Percentiles rank a stretch among this genome's conserved stretches.
Conservation (phyloP, 257 asterid genomes). For the Anisodus acutangulus region DNA sequence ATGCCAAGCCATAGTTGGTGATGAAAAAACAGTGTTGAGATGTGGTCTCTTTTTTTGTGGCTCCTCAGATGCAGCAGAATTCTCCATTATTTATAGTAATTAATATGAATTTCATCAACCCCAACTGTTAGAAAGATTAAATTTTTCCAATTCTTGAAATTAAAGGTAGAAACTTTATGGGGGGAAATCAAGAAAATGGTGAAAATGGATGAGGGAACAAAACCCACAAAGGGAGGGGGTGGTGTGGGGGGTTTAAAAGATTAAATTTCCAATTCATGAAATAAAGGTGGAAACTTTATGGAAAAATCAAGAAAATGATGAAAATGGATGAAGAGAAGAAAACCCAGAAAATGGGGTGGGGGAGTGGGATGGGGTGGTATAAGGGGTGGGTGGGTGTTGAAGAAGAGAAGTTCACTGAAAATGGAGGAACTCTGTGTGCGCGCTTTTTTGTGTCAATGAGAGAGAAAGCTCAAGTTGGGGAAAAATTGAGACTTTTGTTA, state of each 20-base stretch:
- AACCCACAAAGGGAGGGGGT: too few species aligned
- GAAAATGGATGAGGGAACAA: not conserved
- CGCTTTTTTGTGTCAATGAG: not conserved
- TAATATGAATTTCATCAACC: constrained; percentile 14
- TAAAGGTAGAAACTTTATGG: not conserved
- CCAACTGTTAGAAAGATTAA: not conserved
- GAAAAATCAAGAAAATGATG: not conserved
- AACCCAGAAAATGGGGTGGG: not conserved
- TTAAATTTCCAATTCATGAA: not conserved
- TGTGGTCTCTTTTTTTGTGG: constrained; percentile 78
- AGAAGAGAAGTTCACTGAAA: constrained; percentile 26
- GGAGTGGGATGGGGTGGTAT: not conserved
- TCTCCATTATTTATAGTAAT: constrained; percentile 33
- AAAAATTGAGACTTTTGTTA: not conserved
- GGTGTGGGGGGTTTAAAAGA: not conserved
- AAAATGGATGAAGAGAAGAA: not conserved
- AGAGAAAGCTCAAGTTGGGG: not conserved
- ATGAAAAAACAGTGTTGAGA: constrained; percentile 47
- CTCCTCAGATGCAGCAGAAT: constrained; percentile 51
- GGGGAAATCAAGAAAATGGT: not conserved
- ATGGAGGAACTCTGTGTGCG: constrained; percentile 20
- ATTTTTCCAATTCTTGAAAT: not conserved
- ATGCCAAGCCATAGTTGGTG: constrained; percentile 61
- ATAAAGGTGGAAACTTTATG: not conserved
- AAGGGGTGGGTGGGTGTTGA: not conserved